Percentiles rank a stretch among this genome's conserved stretches.
Conservation (phyloP, 306 rosid species). For the Comarum palustre region DNA sequence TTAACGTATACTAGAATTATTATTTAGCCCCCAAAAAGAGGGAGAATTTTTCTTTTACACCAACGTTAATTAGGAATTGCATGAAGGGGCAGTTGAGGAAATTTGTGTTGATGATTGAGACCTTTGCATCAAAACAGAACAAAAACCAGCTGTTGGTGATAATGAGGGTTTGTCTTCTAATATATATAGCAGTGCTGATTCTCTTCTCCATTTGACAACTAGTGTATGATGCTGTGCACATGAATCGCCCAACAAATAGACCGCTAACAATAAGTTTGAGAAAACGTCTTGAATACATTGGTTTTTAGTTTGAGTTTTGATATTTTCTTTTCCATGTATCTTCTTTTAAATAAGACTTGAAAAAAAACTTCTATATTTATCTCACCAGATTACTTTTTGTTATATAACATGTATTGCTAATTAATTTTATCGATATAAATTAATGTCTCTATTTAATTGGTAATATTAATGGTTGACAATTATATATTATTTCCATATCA, state of each 20-base stretch:
- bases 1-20: not conserved
- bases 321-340: not conserved
- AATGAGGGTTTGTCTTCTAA: slow-evolving; percentile 13
- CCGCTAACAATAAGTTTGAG: not conserved
- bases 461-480: no score
- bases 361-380: no score
- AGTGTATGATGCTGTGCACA: not conserved
- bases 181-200: not conserved
- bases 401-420: no score
- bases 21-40: not conserved
- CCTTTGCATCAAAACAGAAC: slow-evolving; percentile 15
- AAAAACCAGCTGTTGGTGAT: slow-evolving; percentile 17
- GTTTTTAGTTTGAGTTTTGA: not conserved
- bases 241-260: not conserved
- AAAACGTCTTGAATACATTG: not conserved
- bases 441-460: no score
- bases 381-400: no score
- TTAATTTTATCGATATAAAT: no score
- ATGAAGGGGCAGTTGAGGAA: slow-evolving; percentile 3
- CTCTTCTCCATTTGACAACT: not conserved
- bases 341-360: no score
- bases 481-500: no score
- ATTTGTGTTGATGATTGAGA: slow-evolving; percentile 11
- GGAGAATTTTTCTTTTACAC: not conserved
- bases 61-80: not conserved